Conservation (phyloP, 371 early-diverging fungal genomes). For the Haplosporangium sp. region DNA sequence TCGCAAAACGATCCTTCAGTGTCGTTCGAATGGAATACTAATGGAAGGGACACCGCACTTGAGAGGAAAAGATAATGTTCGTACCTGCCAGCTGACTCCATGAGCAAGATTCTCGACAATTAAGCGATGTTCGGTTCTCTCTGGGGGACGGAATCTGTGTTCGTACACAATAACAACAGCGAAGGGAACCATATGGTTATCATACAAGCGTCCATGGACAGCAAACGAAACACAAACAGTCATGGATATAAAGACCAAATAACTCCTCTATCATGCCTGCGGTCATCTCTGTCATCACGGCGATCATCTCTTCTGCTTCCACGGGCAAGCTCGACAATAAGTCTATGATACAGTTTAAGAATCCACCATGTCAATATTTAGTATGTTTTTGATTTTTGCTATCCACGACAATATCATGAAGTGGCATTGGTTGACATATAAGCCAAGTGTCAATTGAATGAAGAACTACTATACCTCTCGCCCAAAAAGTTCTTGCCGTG, state of each 20-base stretch:
- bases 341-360: conserved; percentile 56
- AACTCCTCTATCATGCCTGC: conserved; percentile 28
- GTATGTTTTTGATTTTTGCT: too few relatives aligned
- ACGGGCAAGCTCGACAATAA: conserved; percentile 81
- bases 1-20: conserved; percentile 18
- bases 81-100: conserved; percentile 86
- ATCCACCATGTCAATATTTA: neutral
- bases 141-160: conserved; percentile 62
- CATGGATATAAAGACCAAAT: conserved; percentile 23
- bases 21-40: conserved; percentile 2
- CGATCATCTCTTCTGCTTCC: conserved; percentile 66
- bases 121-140: conserved; percentile 70
- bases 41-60: conserved; percentile 8
- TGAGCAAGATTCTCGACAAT: conserved; percentile 78
- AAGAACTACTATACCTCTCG: conserved; percentile 67
- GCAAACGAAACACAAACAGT: too few relatives aligned
- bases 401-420: too few relatives aligned
- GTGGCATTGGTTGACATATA: neutral
- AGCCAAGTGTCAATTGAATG: conserved; percentile 1
- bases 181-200: neutral
- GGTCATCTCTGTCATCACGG: conserved; percentile 57
- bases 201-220: neutral
- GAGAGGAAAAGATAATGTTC: conserved; percentile 53
- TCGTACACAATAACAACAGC: conserved; percentile 6
- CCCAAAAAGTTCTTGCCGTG: conserved; percentile 79